Evolutionary conservation across 306 rosid genomes (phyloP).

Genomic region (Acmispon strigosus): DNA sequence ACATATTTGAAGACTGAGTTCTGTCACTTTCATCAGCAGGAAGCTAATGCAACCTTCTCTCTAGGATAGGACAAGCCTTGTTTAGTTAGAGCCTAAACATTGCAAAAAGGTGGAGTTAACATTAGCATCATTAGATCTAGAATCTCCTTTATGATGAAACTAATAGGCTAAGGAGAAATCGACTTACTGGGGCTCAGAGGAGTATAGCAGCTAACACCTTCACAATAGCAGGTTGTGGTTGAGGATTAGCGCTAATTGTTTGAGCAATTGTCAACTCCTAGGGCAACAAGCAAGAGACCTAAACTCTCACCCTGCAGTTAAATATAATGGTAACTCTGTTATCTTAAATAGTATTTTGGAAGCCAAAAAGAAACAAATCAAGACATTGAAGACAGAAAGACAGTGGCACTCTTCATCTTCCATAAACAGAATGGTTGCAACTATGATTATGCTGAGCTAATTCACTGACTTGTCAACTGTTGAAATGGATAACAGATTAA

Average conservation of each 20-base stretch:
- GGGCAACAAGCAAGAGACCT: constrained; percentile 82
- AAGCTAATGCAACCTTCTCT: constrained; percentile 36
- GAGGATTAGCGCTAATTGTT: constrained; percentile 67
- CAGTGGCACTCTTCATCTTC: constrained; percentile 16
- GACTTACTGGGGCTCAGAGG: constrained; percentile 62
- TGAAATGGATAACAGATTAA: constrained; percentile 5
- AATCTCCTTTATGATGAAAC: constrained; percentile 50
- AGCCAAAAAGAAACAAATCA: constrained; percentile 18
- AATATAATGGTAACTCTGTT: constrained; percentile 56
- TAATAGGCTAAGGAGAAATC: constrained; percentile 42
- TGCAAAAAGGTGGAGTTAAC: constrained; percentile 35
- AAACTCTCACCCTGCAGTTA: constrained; percentile 91
- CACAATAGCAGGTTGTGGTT: constrained; percentile 67
- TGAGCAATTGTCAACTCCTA: constrained; percentile 81
- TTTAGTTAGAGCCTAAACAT: constrained; percentile 32
- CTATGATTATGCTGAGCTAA: too few relatives aligned
- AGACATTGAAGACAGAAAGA: constrained; percentile 34
- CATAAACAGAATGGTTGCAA: too few relatives aligned
- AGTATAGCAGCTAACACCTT: constrained; percentile 57
- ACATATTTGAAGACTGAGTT: background rate
- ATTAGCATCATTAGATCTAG: constrained; percentile 37
- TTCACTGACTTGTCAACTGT: background rate
- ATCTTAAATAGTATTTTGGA: constrained; percentile 37
- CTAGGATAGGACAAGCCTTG: constrained; percentile 21
- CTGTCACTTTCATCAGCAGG: background rate